Evolutionary conservation across 1,139 yeast genomes (phyloP), one percentile per base, ranked within the genome.

Genomic region (Zygosaccharomyces sapae): DNA sequence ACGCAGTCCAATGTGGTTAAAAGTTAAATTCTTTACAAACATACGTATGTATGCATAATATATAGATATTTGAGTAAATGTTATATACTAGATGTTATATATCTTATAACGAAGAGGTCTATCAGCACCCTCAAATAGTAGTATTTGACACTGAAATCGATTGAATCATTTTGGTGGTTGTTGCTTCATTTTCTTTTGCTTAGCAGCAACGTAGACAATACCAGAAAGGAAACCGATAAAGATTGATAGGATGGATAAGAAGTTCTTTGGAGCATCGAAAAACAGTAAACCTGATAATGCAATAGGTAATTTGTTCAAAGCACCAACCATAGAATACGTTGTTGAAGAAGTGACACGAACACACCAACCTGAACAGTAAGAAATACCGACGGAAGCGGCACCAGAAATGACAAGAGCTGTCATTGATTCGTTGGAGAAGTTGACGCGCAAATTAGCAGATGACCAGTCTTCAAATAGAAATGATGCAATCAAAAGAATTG

Each of bases 321-420:
- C 98, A 67, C 98, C 98, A 55, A 92, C 97, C 98, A 92, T 92
- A 46, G 96, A 87, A 74, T 92, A 92, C 47, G 98, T 92, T 50
- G 98, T 92, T 30, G 97, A 89, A 16, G 97, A 88, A 39, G 98
- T 94, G 56, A 90, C 97, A 74, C 98, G 87, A 55, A 92, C 96
- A 80, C 98, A 92, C 98, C 98, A 92, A 52, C 97, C 98, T 25
- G 97, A 88, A 70, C 97, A 88, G 78, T 94, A 92, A 41, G 97
- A 89, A 66, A 94, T 92, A 71, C 95, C 97, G 49, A 92, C 95
- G 29, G 97, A 85, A 38, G 95, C 85, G 57, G 86, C 78, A 68
- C 98, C 98, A 40, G 97, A 86, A 63, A 90, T 78, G 55, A 92
- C 63, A 96, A 92, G 90, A 58, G 95, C 88, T 57, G 88, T 76